phyloP scores from a whole-genome alignment of 139 green algal genomes.

The Chlamydomonas schloesseri region DNA sequence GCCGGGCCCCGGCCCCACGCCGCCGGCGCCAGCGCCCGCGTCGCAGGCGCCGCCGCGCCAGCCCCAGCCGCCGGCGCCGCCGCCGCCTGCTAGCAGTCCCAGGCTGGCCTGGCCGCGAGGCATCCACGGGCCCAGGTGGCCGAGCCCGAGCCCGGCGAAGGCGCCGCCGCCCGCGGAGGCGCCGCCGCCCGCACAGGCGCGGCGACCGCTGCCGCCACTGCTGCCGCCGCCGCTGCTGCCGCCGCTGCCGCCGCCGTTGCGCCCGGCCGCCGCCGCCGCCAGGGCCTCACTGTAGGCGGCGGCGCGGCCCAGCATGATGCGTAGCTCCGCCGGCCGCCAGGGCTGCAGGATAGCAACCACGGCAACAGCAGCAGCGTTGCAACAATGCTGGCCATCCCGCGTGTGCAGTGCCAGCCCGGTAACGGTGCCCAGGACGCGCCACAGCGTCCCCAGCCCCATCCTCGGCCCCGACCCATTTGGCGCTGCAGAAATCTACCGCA shows the following conservation, averaged over 20 bases:
- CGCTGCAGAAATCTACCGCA: no score
- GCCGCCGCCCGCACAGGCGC: no score
- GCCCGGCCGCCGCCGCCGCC: not conserved
- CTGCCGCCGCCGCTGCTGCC: not conserved
- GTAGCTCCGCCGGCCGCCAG: conserved; percentile 21
- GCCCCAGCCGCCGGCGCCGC: not conserved
- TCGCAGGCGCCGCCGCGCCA: not conserved
- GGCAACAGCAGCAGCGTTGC: no score
- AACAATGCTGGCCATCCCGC: no score
- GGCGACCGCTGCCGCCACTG: not conserved
- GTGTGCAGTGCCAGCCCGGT: no score
- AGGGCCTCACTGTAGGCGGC: conserved; percentile 4
- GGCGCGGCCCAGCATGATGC: not conserved
- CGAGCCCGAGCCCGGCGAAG: no score
- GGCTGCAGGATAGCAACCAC: not conserved
- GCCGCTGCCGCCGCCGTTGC: not conserved
- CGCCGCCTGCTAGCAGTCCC: not conserved
- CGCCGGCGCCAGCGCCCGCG: not conserved
- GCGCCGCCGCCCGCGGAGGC: not conserved
- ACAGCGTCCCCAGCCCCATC: no score
- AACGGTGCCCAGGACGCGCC: no score
- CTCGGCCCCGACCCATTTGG: no score
- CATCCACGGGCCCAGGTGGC: no score
- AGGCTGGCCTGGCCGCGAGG: no score
- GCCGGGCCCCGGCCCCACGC: not conserved